Evolutionary conservation across 2,329 filamentous ascomycete species (phyloP), one percentile per base, ranked within the genome.

Genomic region (Septoria linicola): DNA sequence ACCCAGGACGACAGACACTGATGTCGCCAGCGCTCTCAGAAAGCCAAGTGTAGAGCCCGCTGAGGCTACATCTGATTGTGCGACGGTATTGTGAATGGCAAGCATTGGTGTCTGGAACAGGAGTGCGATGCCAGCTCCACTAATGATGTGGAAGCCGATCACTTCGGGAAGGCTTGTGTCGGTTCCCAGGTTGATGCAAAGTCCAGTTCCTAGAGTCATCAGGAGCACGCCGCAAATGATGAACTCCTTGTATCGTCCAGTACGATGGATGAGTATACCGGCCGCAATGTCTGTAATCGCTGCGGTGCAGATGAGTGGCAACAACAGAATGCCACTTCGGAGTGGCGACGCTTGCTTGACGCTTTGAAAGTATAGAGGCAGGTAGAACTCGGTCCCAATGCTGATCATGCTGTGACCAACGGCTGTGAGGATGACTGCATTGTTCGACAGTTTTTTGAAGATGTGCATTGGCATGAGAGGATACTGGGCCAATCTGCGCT

Each of bases 301-400:
- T 49, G 75, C 73, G 1, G 67, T 65, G 4, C 72, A 57, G 16
- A 68, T 81, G 34, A 83, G 78, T 0, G 86, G 84, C 0, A 88
- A 72, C 2, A 87, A 73, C 13, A 85, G 76, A 0, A 85, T 59
- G 61, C 76, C 77, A 0, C 81, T 87, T 14, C 73, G 72, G 30
- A 86, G 70, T 0, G 84, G 82, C 0, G 76, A 76, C 1, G 80
- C 80, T 43, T 77, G 76, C 1, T 83, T 76, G 0, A 84, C 85
- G 3, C 82, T 78, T 65, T 91, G 87, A 47, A 88, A 84, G 68
- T 84, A 89, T 0, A 89, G 74, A 0, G 87, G 87, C 19, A 89
- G 73, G 61, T 87, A 90, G 68, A 88, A 90, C 43, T 82, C 80
- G 1, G 76, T 76, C 0, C 78, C 80, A 34, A 87, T 84, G 66